Conservation (phyloP, 495 filamentous ascomycete genomes). For the Neurospora sp. region DNA sequence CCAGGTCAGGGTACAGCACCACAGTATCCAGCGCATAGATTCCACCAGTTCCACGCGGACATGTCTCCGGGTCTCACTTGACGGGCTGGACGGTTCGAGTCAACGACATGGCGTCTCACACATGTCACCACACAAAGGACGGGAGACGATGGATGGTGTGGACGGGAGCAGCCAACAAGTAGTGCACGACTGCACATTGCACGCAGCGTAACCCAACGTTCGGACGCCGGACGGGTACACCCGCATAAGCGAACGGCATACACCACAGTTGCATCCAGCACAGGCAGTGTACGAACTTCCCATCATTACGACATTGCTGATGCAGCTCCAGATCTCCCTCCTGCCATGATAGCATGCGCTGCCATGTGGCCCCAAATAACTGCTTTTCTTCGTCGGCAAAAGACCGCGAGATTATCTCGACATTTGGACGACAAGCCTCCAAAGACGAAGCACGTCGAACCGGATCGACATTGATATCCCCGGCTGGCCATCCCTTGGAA, state of each 20-base stretch:
- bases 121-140: neutral
- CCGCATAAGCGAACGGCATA: neutral
- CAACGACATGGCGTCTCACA: neutral
- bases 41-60: neutral
- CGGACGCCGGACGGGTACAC: neutral
- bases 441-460: neutral
- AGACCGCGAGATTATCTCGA: neutral
- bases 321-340: neutral
- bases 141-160: neutral
- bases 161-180: neutral
- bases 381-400: neutral
- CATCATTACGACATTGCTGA: neutral
- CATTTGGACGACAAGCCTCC: neutral
- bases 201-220: neutral
- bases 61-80: neutral
- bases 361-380: neutral
- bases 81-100: neutral
- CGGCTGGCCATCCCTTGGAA: neutral
- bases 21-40: neutral
- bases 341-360: neutral
- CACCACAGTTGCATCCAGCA: neutral
- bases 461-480: neutral
- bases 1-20: neutral
- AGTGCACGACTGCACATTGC: neutral
- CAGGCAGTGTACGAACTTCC: neutral